A percentile compares a stretch with the other conserved stretches of the same genome.
phyloP scores from a whole-genome alignment of 352 stramenopile species.

The Pythium volutum region DNA sequence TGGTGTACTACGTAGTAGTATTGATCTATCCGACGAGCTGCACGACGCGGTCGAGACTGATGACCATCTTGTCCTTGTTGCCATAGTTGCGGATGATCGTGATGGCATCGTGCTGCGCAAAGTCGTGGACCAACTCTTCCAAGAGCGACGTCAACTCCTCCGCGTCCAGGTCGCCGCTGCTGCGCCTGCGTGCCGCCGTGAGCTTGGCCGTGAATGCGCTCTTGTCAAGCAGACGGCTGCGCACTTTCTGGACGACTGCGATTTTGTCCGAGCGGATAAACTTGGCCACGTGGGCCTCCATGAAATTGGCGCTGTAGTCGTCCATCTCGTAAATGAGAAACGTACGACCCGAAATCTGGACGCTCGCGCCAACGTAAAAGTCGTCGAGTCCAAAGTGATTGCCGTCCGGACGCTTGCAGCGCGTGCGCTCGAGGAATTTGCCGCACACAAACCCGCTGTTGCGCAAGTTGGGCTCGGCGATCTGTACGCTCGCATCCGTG shows the following conservation, averaged over 20 bases:
- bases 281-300: conserved; percentile 57
- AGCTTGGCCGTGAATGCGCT: conserved; percentile 21
- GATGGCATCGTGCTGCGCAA: conserved; percentile 60
- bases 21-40: conserved; percentile 46
- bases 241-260: conserved; percentile 55
- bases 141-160: conserved; percentile 51
- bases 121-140: conserved; percentile 40
- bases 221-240: conserved; percentile 37
- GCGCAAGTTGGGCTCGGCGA: conserved; percentile 72
- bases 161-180: conserved; percentile 33
- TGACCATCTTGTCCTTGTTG: conserved; percentile 57
- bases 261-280: conserved; percentile 72
- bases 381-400: conserved; percentile 56
- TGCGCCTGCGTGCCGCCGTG: conserved; percentile 28
- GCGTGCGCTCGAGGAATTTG: conserved; percentile 73
- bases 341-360: conserved; percentile 58
- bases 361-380: conserved; percentile 69
- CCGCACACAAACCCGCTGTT: conserved; percentile 73
- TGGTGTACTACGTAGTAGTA: not conserved
- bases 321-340: conserved; percentile 85
- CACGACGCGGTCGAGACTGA: conserved; percentile 43
- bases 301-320: conserved; percentile 82
- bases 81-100: conserved; percentile 68
- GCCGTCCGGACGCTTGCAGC: conserved; percentile 60
- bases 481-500: conserved; percentile 70